Evolutionary conservation across 257 asterid species (phyloP), one percentile per base, ranked within the genome.

Genomic region (Forsythia viridissima): DNA sequence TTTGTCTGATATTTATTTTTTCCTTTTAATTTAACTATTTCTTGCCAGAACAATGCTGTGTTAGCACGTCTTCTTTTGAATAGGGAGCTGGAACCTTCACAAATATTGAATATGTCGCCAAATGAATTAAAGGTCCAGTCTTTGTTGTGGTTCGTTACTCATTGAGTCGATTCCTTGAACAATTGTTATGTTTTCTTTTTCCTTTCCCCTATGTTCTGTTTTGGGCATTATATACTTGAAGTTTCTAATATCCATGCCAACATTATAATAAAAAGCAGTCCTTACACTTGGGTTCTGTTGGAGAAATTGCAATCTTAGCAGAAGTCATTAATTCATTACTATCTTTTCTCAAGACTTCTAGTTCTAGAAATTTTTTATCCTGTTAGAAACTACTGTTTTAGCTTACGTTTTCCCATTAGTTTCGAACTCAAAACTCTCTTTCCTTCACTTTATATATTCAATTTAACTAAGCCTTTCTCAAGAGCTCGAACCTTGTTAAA

Each of bases 1-100:
- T 41, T 41, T 4, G 8, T 41, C 44, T 41, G 5, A 4, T 41
- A 41, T 41, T 41, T 41, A 3, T 41, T 41, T 41, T 41, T 4
- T 1, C 5, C 8, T 18, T 39, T 63, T 40, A 30, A 30, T 30
- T 30, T 30, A 61, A 61, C 13, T 34, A 4, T 41, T 41, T 41
- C 44, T 41, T 41, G 76, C 70, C 44, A 87, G 88, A 74, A 61
- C 74, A 82, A 76, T 30, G 1, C 34, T 30, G 34, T 30, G 41
- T 75, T 87, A 69, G 86, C 87, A 2, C 75, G 61, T 12, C 84
- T 88, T 51, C 77, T 87, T 76, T 87, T 94, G 74, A 91, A 81
- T 24, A 86, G 84, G 80, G 98, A 94, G 90, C 82, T 94, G 85
- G 84, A 82, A 69, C 83, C 88, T 61, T 81, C 73, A 16, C 85